Evolutionary conservation across 1,284 basidiomycete species (phyloP).

Genomic region (Melampsora abietis-canadensis): DNA sequence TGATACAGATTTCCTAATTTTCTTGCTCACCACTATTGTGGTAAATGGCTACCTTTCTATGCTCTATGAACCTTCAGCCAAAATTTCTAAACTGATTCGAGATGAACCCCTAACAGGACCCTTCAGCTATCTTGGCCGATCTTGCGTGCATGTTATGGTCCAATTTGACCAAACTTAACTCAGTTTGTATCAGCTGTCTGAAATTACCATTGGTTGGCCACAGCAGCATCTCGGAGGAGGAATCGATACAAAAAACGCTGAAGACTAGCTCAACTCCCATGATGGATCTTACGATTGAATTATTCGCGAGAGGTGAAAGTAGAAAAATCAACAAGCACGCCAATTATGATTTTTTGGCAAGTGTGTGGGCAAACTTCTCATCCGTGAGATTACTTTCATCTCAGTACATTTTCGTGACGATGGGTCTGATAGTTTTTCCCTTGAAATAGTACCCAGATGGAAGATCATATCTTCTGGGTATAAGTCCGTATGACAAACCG

Average conservation of each 20-base stretch:
- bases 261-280: slow-evolving; percentile 19
- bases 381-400: slow-evolving; percentile 59
- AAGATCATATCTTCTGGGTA: slow-evolving; percentile 67
- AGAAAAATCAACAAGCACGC: slow-evolving; percentile 52
- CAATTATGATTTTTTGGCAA: slow-evolving; percentile 76
- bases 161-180: slow-evolving; percentile 75
- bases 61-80: background rate
- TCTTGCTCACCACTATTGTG: slow-evolving; percentile 85
- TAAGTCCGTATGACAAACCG: slow-evolving; percentile 55
- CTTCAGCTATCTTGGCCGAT: slow-evolving; percentile 83
- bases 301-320: slow-evolving; percentile 70
- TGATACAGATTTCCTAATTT: slow-evolving; percentile 72
- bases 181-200: slow-evolving; percentile 67
- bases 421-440: background rate
- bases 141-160: slow-evolving; percentile 94
- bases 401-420: background rate
- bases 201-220: slow-evolving; percentile 56
- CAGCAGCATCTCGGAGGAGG: slow-evolving; percentile 10
- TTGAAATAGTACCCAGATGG: slow-evolving; percentile 63
- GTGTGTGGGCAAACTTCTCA: slow-evolving; percentile 84
- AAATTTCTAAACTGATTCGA: slow-evolving; percentile 1
- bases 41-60: slow-evolving; percentile 58
- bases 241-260: slow-evolving; percentile 10
- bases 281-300: slow-evolving; percentile 60
- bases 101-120: slow-evolving; percentile 62